Evolutionary conservation across 345 rosid species (phyloP).

Genomic region (Populus deltoides): DNA sequence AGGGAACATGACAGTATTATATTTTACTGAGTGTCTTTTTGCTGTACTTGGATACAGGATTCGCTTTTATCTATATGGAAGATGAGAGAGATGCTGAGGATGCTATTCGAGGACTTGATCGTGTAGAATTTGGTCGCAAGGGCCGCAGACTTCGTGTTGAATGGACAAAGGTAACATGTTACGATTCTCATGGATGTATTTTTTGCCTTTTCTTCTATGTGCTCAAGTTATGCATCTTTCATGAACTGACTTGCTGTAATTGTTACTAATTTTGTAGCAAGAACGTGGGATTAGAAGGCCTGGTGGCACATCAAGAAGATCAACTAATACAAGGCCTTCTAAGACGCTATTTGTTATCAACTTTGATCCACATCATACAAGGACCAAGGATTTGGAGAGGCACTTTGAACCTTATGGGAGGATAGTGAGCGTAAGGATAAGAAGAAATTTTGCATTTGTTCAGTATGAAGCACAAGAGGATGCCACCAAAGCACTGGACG

Average conservation of each 20-base stretch:
- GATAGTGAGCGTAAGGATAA: conserved; percentile 80
- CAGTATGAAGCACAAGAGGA: conserved; percentile 88
- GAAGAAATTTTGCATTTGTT: conserved; percentile 94
- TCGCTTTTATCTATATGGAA: conserved; percentile 94
- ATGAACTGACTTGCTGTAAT: background rate
- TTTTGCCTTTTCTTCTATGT: background rate
- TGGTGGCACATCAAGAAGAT: conserved; percentile 59
- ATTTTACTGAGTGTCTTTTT: background rate
- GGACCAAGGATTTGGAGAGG: conserved; percentile 87
- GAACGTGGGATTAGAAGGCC: conserved; percentile 72
- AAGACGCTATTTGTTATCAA: conserved; percentile 93
- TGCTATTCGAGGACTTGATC: conserved; percentile 92
- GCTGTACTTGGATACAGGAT: conserved; percentile 43
- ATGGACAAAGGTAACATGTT: conserved; percentile 81
- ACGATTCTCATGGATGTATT: background rate
- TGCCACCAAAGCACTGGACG: conserved; percentile 79
- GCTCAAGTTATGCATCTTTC: background rate
- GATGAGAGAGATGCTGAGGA: conserved; percentile 97
- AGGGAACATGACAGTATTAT: conserved; percentile 2
- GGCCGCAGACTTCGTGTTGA: conserved; percentile 96
- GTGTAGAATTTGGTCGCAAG: conserved; percentile 75
- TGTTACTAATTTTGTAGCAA: conserved; percentile 41
- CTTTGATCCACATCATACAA: conserved; percentile 77
- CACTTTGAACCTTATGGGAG: conserved; percentile 94
- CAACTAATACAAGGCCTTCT: conserved; percentile 66